Percentiles rank a stretch among this genome's conserved stretches.
Evolutionary conservation across 2,329 filamentous ascomycete species (phyloP).

Genomic region (Aspergillus pseudoterreus): DNA sequence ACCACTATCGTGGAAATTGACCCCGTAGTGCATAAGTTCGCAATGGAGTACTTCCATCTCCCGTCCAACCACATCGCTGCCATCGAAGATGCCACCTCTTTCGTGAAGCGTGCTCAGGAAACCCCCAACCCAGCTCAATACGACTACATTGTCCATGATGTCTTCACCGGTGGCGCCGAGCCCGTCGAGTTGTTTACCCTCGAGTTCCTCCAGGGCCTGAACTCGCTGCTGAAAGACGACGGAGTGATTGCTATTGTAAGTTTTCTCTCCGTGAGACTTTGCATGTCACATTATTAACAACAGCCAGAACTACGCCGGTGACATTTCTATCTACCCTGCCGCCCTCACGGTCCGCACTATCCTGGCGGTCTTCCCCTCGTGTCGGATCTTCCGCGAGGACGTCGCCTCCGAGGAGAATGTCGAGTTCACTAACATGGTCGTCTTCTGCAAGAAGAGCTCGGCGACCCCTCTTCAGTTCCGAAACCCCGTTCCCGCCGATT

Average conservation of each 20-base stretch:
- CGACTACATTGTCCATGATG: slow-evolving; percentile 95
- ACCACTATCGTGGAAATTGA: slow-evolving; percentile 96
- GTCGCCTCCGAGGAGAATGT: slow-evolving; percentile 51
- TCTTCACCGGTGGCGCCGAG: slow-evolving; percentile 94
- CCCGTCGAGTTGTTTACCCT: slow-evolving; percentile 82
- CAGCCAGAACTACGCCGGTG: slow-evolving; percentile 84
- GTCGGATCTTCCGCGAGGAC: slow-evolving; percentile 83
- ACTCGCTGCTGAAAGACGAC: slow-evolving; percentile 66
- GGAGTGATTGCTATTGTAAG: slow-evolving; percentile 85
- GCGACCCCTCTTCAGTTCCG: slow-evolving; percentile 61
- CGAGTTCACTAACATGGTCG: slow-evolving; percentile 93
- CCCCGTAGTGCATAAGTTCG: slow-evolving; percentile 80
- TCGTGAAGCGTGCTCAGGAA: slow-evolving; percentile 50
- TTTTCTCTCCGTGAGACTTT: slow-evolving; percentile 13
- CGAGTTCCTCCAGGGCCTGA: slow-evolving; percentile 73
- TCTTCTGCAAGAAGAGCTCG: slow-evolving; percentile 76
- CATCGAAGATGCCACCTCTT: slow-evolving; percentile 78
- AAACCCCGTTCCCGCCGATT: slow-evolving; percentile 60
- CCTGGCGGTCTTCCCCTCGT: slow-evolving; percentile 75
- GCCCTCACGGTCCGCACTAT: slow-evolving; percentile 80
- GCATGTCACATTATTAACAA: slow-evolving; percentile 8
- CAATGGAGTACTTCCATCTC: slow-evolving; percentile 76
- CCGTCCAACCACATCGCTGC: slow-evolving; percentile 73
- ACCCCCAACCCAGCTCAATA: slow-evolving; percentile 52
- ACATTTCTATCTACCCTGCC: slow-evolving; percentile 72